Evolutionary conservation across 1,139 yeast species (phyloP).

Genomic region (Protomyces lactucae-debilis): DNA sequence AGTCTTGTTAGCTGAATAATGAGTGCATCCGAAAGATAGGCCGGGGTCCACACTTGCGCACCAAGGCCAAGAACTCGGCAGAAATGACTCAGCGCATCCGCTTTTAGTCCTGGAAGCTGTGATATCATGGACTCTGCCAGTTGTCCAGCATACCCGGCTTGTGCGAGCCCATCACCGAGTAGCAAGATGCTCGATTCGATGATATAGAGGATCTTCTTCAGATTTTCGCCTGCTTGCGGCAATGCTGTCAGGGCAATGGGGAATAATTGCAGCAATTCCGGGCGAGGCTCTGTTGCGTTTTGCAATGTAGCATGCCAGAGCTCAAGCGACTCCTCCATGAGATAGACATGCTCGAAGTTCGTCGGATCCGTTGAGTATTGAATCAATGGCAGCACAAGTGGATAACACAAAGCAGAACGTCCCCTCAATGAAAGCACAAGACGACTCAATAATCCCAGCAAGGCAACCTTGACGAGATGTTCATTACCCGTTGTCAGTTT

Average conservation of each 20-base stretch:
- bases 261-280: slow-evolving; percentile 47
- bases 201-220: slow-evolving; percentile 54
- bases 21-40: not conserved
- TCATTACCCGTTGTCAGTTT: slow-evolving; percentile 48
- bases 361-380: slow-evolving; percentile 58
- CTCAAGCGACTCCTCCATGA: slow-evolving; percentile 84
- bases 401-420: slow-evolving; percentile 56
- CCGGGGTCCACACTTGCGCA: not conserved
- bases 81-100: slow-evolving; percentile 28
- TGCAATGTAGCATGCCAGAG: slow-evolving; percentile 72
- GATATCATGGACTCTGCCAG: slow-evolving; percentile 31
- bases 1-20: not conserved
- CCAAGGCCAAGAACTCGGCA: slow-evolving; percentile 8
- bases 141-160: slow-evolving; percentile 35
- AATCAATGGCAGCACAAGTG: slow-evolving; percentile 63
- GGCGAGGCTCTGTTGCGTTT: slow-evolving; percentile 44
- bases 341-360: slow-evolving; percentile 56
- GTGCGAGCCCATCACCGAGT: slow-evolving; percentile 43
- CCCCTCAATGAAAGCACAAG: slow-evolving; percentile 60
- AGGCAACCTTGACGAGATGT: slow-evolving; percentile 63
- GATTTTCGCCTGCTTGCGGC: slow-evolving; percentile 66
- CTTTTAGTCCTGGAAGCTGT: slow-evolving; percentile 31
- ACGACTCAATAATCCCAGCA: slow-evolving; percentile 63
- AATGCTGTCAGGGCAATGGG: slow-evolving; percentile 40
- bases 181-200: slow-evolving; percentile 67